Evolutionary conservation across 1,284 basidiomycete species (phyloP).

Genomic region (Trametes polyzona): DNA sequence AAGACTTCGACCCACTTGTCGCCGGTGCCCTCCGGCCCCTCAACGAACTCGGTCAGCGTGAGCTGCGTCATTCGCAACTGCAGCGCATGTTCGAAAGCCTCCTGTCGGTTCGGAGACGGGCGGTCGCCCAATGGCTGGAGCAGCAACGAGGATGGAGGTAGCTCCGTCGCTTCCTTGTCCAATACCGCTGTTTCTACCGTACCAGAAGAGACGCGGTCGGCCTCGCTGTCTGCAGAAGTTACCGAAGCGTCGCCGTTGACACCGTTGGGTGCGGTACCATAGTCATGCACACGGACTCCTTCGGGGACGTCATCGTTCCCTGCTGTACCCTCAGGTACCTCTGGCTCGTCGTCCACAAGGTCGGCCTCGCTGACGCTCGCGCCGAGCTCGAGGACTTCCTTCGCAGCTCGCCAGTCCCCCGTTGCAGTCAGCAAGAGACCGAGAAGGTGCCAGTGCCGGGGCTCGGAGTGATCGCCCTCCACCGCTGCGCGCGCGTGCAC

Average conservation of each 20-base stretch:
- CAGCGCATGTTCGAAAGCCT: conserved; percentile 79
- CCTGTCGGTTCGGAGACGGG: conserved; percentile 55
- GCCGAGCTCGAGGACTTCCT: conserved; percentile 77
- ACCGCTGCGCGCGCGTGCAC: conserved; percentile 75
- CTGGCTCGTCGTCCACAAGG: conserved; percentile 41
- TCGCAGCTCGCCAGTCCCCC: conserved; percentile 84
- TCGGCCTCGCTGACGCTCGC: conserved; percentile 54
- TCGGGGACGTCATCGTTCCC: conserved; percentile 13
- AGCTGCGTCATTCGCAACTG: conserved; percentile 90
- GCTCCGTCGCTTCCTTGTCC: conserved; percentile 35
- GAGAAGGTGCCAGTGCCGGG: conserved; percentile 91
- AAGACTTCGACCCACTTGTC: conserved; percentile 87
- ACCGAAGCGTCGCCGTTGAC: conserved; percentile 15
- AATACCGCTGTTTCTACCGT: conserved; percentile 40
- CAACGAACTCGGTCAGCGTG: conserved; percentile 80
- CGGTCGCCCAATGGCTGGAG: conserved; percentile 59
- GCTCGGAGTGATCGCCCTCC: conserved; percentile 73
- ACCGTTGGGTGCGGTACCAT: conserved; percentile 12
- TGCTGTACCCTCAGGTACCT: conserved; percentile 17
- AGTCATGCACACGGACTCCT: conserved; percentile 31
- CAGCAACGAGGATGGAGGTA: conserved; percentile 55
- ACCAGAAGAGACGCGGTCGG: neutral
- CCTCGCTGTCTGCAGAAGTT: conserved; percentile 3
- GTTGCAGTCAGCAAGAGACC: conserved; percentile 81
- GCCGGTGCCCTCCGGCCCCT: conserved; percentile 87